These are phyloP conservation scores for Eragrostis curvula DNA, from an alignment of 176 grass and related monocot species.

Conservation along the genomic window DNA sequence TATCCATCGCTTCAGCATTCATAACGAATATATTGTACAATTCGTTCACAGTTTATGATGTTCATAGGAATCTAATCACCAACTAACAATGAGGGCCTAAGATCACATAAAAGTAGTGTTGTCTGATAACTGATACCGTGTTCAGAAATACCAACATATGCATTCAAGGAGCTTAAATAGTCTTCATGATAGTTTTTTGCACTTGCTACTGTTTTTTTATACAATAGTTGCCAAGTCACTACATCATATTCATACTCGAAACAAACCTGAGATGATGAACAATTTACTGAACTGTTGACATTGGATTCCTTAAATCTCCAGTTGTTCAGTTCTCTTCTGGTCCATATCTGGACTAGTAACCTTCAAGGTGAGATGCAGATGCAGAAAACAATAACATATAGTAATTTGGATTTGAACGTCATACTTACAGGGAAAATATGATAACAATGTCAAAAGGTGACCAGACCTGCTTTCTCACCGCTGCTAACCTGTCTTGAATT, in stretches of 20 bases:
- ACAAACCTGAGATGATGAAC: slow-evolving; percentile 72
- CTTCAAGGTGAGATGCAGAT: background rate
- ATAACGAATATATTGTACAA: slow-evolving; percentile 1
- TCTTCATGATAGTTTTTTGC: slow-evolving; percentile 13
- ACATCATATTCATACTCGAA: background rate
- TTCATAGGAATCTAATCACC: background rate
- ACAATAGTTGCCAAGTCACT: slow-evolving; percentile 20
- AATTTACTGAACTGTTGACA: slow-evolving; percentile 46
- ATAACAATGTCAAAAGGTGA: background rate
- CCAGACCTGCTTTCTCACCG: slow-evolving; percentile 86
- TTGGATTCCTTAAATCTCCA: slow-evolving; percentile 78
- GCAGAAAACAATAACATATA: background rate
- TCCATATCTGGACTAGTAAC: no score
- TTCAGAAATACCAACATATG: slow-evolving; percentile 9
- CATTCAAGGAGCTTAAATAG: slow-evolving; percentile 13
- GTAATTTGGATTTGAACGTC: slow-evolving; percentile 16
- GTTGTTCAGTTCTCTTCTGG: slow-evolving; percentile 81
- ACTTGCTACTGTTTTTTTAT: slow-evolving; percentile 20
- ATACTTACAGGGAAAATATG: slow-evolving; percentile 7
- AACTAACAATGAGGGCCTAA: slow-evolving; percentile 16
- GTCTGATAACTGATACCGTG: slow-evolving; percentile 2
- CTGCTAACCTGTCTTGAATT: slow-evolving; percentile 67
- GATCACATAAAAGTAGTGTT: slow-evolving; percentile 2
- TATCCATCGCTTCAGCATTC: slow-evolving; percentile 26
- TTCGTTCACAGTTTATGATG: slow-evolving; percentile 13